Evolutionary conservation across 345 rosid species (phyloP).

Genomic region (Erysimum cheiranthoides): DNA sequence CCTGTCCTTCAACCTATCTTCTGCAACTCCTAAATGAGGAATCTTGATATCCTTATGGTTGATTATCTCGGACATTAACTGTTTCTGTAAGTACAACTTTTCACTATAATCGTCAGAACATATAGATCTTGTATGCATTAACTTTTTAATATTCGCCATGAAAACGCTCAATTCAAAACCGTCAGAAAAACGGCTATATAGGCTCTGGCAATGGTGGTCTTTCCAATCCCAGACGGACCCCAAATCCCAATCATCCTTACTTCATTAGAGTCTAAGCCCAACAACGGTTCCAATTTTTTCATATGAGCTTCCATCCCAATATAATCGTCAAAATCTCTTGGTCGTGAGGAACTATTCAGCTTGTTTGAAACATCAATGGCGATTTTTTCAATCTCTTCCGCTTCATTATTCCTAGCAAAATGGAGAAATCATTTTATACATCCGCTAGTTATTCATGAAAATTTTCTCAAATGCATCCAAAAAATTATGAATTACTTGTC

Average conservation of each 20-base stretch:
- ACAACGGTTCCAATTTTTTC: background rate
- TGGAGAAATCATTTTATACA: background rate
- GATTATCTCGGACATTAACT: background rate
- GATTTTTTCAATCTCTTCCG: background rate
- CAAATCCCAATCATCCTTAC: constrained; percentile 1
- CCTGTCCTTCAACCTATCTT: background rate
- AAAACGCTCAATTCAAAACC: background rate
- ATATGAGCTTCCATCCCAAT: background rate
- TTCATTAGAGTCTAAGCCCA: background rate
- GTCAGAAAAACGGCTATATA: background rate
- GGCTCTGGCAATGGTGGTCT: background rate
- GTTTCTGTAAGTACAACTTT: background rate
- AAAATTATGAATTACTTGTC: background rate
- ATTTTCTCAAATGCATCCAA: background rate
- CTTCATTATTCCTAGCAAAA: background rate
- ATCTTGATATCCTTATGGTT: background rate
- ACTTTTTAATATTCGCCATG: background rate
- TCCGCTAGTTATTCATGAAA: background rate
- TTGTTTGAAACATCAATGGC: background rate
- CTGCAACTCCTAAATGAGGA: background rate
- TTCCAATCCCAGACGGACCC: background rate
- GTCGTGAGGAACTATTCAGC: background rate
- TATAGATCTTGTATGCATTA: background rate
- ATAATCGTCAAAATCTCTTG: background rate
- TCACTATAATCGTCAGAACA: background rate